Conservation (phyloP, 306 rosid species). For the Medicago lupulina region DNA sequence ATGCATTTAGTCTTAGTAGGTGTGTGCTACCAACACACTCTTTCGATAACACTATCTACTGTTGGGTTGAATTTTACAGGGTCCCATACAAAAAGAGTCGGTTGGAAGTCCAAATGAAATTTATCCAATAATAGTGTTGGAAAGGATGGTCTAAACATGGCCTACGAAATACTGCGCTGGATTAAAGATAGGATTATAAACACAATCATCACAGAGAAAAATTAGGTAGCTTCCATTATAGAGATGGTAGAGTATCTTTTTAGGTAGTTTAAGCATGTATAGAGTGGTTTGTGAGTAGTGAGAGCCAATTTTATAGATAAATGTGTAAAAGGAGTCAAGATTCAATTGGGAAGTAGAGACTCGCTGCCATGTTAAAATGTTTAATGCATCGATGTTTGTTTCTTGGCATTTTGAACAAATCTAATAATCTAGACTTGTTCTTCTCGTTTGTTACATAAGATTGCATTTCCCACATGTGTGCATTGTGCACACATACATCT, state of each 20-base stretch:
- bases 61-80: background rate
- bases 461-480: background rate
- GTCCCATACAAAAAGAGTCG: background rate
- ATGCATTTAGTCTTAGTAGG: too few relatives aligned
- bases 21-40: too few relatives aligned
- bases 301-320: background rate
- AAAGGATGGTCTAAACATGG: slow-evolving; percentile 3
- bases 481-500: background rate
- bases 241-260: slow-evolving; percentile 2
- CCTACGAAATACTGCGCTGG: slow-evolving; percentile 3
- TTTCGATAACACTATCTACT: too few relatives aligned
- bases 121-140: background rate
- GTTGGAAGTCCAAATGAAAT: background rate
- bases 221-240: background rate
- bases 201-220: background rate
- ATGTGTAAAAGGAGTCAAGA: background rate
- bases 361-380: background rate
- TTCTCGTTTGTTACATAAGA: background rate
- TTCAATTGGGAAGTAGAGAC: background rate
- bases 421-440: background rate
- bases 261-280: slow-evolving; percentile 9
- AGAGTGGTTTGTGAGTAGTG: background rate
- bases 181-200: background rate
- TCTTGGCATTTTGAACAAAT: background rate
- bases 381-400: background rate